Base-by-base conservation (phyloP, 75 land plant genomes). In the Cryptomeria japonica region DNA sequence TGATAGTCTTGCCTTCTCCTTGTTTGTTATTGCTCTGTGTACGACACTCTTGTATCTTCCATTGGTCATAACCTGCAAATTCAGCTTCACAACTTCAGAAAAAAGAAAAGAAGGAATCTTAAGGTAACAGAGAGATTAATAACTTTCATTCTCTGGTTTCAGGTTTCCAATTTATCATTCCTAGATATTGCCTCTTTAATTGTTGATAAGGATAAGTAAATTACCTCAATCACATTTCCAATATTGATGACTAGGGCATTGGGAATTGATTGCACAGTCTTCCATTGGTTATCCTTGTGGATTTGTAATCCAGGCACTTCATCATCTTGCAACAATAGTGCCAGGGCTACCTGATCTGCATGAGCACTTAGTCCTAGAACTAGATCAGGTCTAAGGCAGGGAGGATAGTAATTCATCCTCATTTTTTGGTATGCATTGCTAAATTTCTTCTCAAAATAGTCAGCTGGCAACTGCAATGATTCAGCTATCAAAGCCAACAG, bases 371-470 rank as follows among this genome's bases (percentile, higher is more conserved):
- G 53, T 28, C 91, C 94, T 42, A 92, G 89, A 1, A 93, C 94
- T 47, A 64, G 82, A 46, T 94, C 96, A 49, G 93, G 91, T 80
- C 70, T 75, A 4, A 53, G 86, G 83, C 91, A 92, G 3, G 80
- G 51, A 2, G 92, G 87, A 84, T 92, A 94, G 79, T 89, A 93
- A 78, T 93, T 94, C 75, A 92, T 87, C 84, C 95, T 87, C 39
- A 89, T 85, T 6, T 55, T 37, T 55, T 86, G 70, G 7, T 58
- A 44, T 22, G 80, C 31, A 22, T 84, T 32, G 15, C 90, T 92
- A 84, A 89, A 92, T 64, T 70, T 85, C 32, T 92, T 88, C 79
- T 86, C 42, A 77, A 94, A 89, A 84, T 72, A 88, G 46, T 87
- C 49, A 61, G 91, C 89, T 19, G 85, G 86, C 72, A 94, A 76